A percentile compares a stretch with the other conserved stretches of the same genome.
Evolutionary conservation across 2,329 filamentous ascomycete species (phyloP).

Genomic region (Rhynchosporium secalis): DNA sequence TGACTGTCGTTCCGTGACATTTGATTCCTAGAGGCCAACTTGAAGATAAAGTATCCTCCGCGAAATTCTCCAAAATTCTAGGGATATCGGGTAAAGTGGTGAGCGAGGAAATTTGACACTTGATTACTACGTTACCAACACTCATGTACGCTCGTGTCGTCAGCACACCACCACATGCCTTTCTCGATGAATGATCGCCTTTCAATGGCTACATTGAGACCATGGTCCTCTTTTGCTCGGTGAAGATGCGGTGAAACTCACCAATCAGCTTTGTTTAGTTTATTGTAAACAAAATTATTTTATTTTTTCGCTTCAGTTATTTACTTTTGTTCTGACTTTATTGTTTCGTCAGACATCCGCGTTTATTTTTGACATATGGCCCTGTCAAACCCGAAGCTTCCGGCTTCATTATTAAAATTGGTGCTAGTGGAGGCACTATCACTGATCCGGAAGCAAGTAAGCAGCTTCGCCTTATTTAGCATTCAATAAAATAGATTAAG

Average conservation of each 20-base stretch:
- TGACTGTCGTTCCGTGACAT: conserved; percentile 7
- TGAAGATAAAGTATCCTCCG: background rate
- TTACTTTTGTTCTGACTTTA: background rate
- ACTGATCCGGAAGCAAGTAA: too few relatives aligned
- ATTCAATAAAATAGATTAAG: too few relatives aligned
- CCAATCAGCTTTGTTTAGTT: background rate
- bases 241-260: conserved; percentile 1
- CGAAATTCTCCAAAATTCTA: background rate
- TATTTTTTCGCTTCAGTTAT: conserved; percentile 5
- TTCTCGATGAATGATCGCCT: conserved; percentile 1
- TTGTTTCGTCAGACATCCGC: background rate
- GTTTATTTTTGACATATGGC: background rate
- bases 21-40: background rate
- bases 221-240: background rate
- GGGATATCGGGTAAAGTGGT: background rate
- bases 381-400: background rate
- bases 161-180: background rate
- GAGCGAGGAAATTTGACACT: background rate
- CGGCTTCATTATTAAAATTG: too few relatives aligned
- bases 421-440: too few relatives aligned
- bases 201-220: background rate
- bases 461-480: too few relatives aligned
- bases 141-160: background rate
- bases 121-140: background rate
- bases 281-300: background rate